Base-by-base conservation (phyloP, 345 rosid genomes). In the Alliaria petiolata region DNA sequence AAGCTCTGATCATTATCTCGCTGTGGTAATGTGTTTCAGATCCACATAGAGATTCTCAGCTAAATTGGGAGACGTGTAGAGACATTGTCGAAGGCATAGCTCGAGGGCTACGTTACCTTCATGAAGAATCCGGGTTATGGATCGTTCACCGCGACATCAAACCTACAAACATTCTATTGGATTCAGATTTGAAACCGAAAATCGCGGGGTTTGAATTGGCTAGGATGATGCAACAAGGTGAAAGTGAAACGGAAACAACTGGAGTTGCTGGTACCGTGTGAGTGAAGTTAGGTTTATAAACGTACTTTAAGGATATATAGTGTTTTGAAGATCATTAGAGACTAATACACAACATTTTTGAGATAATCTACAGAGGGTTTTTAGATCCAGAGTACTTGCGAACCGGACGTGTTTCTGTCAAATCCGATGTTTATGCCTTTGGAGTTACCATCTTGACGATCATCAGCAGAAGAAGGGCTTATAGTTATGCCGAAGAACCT, bases 351-450 rank as follows among this genome's bases (percentile, higher is more conserved):
- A 56, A 28, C 6, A 0, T 38, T 73, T 22, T 16, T 67, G 14
- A 6, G 5, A 14, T 52, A 14, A 36, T 50, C 31, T 22, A 14
- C 51, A 68, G 79, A 35, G 65, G 65, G 26, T 68, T 17, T 28
- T 1, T 75, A 60, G 69, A 16, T 75, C 74, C 74, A 8, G 58
- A 26, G 11, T 60, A 34, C 10, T 0, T 3, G 0, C 22, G 3
- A 8, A 49, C 50, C 2, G 34, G 42, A 1, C 74, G 64, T 22
- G 33, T 68, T 43, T 75, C 64, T 8, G 6, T 52, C 20, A 75
- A 67, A 60, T 67, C 74, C 46, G 74, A 75, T 61, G 74, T 75
- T 52, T 75, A 67, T 75, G 39, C 56, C 8, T 67, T 75, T 43
- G 78, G 78, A 59, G 50, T 67, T 75, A 51, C 62, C 7, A 67